Evolutionary conservation across 2,329 filamentous ascomycete species (phyloP).

Genomic region (Stagonosporopsis vannaccii): DNA sequence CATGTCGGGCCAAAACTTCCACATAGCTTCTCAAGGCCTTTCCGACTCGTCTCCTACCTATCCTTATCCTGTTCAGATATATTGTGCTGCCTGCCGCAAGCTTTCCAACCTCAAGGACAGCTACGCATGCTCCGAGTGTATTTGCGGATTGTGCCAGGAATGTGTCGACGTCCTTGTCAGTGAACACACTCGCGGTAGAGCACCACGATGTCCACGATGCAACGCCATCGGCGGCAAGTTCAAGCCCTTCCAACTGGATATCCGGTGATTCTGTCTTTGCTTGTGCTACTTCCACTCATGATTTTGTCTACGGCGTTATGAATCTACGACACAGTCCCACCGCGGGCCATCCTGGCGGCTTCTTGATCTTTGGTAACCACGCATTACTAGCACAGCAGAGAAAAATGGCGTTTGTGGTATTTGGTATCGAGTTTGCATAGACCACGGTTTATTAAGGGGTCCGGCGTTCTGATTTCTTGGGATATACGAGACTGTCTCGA

Average conservation of each 20-base stretch:
- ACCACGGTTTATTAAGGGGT: constrained; percentile 14
- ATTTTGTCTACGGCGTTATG: constrained; percentile 25
- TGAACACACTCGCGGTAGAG: constrained; percentile 73
- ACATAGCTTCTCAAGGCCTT: constrained; percentile 60
- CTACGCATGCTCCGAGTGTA: constrained; percentile 95
- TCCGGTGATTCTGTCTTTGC: constrained; percentile 62
- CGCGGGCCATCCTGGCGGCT: not conserved
- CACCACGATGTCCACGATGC: constrained; percentile 77
- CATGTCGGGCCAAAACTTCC: constrained; percentile 74
- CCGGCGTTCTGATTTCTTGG: constrained; percentile 7
- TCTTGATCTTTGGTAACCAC: constrained; percentile 13
- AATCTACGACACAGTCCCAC: constrained; percentile 11
- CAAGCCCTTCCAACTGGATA: constrained; percentile 85
- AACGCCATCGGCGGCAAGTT: constrained; percentile 80
- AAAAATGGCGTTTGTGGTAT: constrained; percentile 25
- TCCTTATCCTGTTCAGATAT: constrained; percentile 74
- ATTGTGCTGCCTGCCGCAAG: constrained; percentile 86
- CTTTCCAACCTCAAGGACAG: constrained; percentile 80
- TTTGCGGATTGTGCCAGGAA: constrained; percentile 87
- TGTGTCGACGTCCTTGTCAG: constrained; percentile 83
- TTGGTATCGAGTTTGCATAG: constrained; percentile 26
- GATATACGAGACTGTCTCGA: constrained; percentile 7
- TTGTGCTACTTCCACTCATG: constrained; percentile 1
- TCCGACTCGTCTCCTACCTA: constrained; percentile 67
- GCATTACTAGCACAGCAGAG: constrained; percentile 28